A percentile compares a stretch with the other conserved stretches of the same genome.
Conservation (phyloP, 192 early-diverging fungal species). For the Phycomyces nitens region DNA sequence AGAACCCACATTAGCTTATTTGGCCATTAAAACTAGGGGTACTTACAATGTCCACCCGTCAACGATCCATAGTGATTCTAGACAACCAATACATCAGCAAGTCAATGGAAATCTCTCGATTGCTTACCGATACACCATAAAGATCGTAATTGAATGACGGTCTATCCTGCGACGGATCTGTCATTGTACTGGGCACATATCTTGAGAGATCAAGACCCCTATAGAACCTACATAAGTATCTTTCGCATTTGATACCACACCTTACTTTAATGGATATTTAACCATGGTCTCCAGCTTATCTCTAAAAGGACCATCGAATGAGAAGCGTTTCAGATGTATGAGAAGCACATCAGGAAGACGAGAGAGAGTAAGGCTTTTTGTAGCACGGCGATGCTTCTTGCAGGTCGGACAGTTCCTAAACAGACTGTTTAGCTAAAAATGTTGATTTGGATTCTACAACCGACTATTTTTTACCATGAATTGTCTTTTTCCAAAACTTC, state of each 20-base stretch:
- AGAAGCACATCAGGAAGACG: constrained; percentile 85
- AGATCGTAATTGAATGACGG: constrained; percentile 59
- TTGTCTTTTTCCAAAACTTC: constrained; percentile 91
- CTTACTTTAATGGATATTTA: constrained; percentile 69
- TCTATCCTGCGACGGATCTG: constrained; percentile 1
- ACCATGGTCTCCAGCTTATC: constrained; percentile 90
- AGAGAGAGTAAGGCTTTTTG: constrained; percentile 76
- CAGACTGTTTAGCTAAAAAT: neutral
- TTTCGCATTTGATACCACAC: neutral
- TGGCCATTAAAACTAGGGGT: constrained; percentile 31
- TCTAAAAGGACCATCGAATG: constrained; percentile 85
- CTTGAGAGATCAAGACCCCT: constrained; percentile 54
- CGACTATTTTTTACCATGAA: constrained; percentile 82
- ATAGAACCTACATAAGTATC: no score
- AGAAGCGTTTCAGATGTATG: constrained; percentile 94
- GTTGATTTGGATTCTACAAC: no score
- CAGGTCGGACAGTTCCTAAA: constrained; percentile 72
- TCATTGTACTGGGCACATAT: constrained; percentile 44
- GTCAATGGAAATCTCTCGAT: no score
- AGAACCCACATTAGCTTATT: constrained; percentile 7
- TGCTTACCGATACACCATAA: constrained; percentile 78
- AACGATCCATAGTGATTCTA: constrained; percentile 74
- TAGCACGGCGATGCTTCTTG: constrained; percentile 65
- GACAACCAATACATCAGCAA: neutral
- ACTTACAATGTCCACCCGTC: constrained; percentile 68